Evolutionary conservation across 1,284 basidiomycete genomes (phyloP).

Genomic region (Fomitopsis betulina): DNA sequence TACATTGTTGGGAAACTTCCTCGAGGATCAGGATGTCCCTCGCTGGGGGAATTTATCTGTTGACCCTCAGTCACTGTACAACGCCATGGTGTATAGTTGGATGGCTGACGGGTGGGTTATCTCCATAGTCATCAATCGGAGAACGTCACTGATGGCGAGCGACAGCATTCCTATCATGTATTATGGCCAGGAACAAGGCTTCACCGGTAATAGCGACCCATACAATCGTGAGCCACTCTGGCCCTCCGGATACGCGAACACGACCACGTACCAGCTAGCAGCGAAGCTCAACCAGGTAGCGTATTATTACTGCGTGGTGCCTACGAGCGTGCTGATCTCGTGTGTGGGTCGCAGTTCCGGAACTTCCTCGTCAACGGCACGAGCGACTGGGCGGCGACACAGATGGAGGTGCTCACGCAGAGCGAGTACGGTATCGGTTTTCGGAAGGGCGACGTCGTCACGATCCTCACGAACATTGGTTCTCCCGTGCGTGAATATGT

Average conservation of each 20-base stretch:
- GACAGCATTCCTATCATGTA: conserved; percentile 53
- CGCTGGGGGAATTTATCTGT: conserved; percentile 41
- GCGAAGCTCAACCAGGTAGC: conserved; percentile 57
- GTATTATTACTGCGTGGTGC: background rate
- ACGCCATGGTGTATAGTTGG: conserved; percentile 33
- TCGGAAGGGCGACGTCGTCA: conserved; percentile 67
- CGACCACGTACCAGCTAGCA: conserved; percentile 56
- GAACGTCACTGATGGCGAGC: conserved; percentile 26
- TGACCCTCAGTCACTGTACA: conserved; percentile 32
- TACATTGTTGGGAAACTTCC: conserved; percentile 46
- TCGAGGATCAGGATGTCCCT: conserved; percentile 57
- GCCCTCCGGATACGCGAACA: conserved; percentile 64
- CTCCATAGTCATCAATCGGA: background rate
- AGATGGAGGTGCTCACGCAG: conserved; percentile 53
- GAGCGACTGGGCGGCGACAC: conserved; percentile 56
- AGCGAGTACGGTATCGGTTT: conserved; percentile 61
- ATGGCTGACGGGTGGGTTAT: conserved; percentile 27
- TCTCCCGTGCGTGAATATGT: conserved; percentile 48
- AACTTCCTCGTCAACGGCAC: conserved; percentile 57
- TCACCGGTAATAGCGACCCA: conserved; percentile 37
- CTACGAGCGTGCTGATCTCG: background rate
- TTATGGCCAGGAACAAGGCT: conserved; percentile 51
- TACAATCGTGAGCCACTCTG: conserved; percentile 78
- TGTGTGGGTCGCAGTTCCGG: conserved; percentile 42
- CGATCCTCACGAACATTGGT: conserved; percentile 74